A percentile compares a stretch with the other conserved stretches of the same genome.
These are phyloP conservation scores for Fusarium nodosum DNA, from an alignment of 2,329 filamentous ascomycete genomes.

Conservation along the genomic window DNA sequence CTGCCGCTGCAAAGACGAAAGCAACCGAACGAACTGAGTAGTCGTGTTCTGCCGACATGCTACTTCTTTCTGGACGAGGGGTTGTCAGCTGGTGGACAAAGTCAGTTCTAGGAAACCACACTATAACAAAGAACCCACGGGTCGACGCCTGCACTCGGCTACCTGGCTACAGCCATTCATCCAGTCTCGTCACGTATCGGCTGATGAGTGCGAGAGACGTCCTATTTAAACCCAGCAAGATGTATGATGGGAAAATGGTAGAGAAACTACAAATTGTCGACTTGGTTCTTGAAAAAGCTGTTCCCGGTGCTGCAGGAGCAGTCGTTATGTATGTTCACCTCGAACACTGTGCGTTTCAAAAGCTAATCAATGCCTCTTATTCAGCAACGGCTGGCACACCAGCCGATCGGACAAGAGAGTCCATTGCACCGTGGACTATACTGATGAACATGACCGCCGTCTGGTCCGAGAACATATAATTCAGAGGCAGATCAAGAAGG, in stretches of 20 bases:
- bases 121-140: background rate
- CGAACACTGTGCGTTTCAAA: fast-evolving
- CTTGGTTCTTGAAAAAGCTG: background rate
- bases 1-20: background rate
- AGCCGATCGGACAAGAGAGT: background rate
- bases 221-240: background rate
- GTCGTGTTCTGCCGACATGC: background rate
- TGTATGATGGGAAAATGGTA: fast-evolving
- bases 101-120: background rate
- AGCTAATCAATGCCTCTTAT: background rate
- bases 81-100: background rate
- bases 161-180: background rate
- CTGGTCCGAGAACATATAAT: background rate
- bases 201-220: background rate
- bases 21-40: background rate
- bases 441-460: no score
- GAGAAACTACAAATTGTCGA: background rate
- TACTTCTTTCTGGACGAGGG: background rate
- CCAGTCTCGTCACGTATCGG: fast-evolving
- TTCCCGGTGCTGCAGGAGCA: background rate
- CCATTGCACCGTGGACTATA: background rate
- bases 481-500: background rate
- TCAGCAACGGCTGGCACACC: background rate
- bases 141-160: background rate
- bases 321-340: background rate